Conservation (phyloP, 805 yeast species). For the Candida verbasci region DNA sequence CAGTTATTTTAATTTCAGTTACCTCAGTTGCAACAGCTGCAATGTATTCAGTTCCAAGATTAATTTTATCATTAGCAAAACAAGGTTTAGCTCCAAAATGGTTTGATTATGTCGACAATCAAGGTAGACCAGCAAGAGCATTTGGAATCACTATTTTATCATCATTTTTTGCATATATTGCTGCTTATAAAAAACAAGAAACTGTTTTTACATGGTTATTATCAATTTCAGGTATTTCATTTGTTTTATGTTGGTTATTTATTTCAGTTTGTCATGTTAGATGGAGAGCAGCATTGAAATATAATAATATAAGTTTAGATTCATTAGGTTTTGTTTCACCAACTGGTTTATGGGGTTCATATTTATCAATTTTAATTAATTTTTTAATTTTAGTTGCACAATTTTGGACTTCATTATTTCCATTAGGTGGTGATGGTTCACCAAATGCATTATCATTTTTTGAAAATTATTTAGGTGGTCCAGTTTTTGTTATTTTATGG, state of each 20-base stretch:
- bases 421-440: slow-evolving; percentile 22
- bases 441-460: slow-evolving; percentile 27
- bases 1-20: slow-evolving; percentile 38
- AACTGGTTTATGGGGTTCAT: slow-evolving; percentile 39
- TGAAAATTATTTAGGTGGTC: slow-evolving; percentile 30
- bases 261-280: slow-evolving; percentile 37
- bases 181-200: slow-evolving; percentile 36
- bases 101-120: slow-evolving; percentile 37
- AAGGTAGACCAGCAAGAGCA: slow-evolving; percentile 39
- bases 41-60: slow-evolving; percentile 38
- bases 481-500: slow-evolving; percentile 25
- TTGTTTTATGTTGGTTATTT: slow-evolving; percentile 39
- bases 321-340: slow-evolving; percentile 32
- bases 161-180: slow-evolving; percentile 36
- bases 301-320: slow-evolving; percentile 20
- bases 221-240: slow-evolving; percentile 26
- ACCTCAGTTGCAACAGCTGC: slow-evolving; percentile 41
- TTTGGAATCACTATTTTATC: slow-evolving; percentile 27
- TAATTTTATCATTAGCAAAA: slow-evolving; percentile 37
- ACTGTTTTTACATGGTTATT: slow-evolving; percentile 37
- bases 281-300: slow-evolving; percentile 36
- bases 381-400: slow-evolving; percentile 35
- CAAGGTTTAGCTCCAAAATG: slow-evolving; percentile 38
- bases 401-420: slow-evolving; percentile 42
- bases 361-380: slow-evolving; percentile 27